Evolutionary conservation across 139 green algal species (phyloP).

Genomic region (Desmodesmus armatus): DNA sequence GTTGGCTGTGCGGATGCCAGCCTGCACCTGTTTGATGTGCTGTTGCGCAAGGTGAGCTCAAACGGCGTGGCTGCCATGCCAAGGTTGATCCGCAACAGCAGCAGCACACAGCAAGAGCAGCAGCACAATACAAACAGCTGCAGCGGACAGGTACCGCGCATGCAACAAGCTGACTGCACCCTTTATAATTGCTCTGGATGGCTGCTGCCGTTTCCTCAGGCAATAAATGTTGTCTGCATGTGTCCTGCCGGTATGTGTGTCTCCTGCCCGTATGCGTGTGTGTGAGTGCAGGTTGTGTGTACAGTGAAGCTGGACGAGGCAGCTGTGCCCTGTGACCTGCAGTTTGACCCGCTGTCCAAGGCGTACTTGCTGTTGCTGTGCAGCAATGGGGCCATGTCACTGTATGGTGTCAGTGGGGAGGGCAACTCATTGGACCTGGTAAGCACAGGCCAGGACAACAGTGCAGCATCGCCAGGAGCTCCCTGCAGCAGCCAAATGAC

Average conservation of each 20-base stretch:
- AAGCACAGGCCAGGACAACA: background rate
- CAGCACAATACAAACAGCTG: background rate
- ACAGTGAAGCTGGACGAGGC: conserved; percentile 16
- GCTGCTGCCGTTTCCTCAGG: too few species aligned
- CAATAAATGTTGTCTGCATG: too few species aligned
- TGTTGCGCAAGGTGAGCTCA: conserved; percentile 6
- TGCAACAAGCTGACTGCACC: too few species aligned
- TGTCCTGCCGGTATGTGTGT: too few species aligned
- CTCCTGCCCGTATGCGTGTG: too few species aligned
- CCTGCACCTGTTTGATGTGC: conserved; percentile 36
- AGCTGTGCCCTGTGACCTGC: conserved; percentile 45
- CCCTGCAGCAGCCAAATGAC: background rate
- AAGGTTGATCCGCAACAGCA: background rate
- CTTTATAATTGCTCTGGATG: too few species aligned
- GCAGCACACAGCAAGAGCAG: background rate
- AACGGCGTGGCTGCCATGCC: background rate
- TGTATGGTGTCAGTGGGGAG: conserved; percentile 35
- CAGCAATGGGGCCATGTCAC: conserved; percentile 28
- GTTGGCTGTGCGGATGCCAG: conserved; percentile 15
- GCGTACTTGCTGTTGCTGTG: conserved; percentile 48
- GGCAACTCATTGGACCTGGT: background rate
- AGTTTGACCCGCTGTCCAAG: conserved; percentile 53
- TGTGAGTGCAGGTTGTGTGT: conserved; percentile 26
- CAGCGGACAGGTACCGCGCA: background rate
- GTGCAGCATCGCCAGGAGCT: background rate